A percentile compares a stretch with the other conserved stretches of the same genome.
Evolutionary conservation across 1,139 yeast species (phyloP).

Genomic region (Meyerozyma guilliermondii): DNA sequence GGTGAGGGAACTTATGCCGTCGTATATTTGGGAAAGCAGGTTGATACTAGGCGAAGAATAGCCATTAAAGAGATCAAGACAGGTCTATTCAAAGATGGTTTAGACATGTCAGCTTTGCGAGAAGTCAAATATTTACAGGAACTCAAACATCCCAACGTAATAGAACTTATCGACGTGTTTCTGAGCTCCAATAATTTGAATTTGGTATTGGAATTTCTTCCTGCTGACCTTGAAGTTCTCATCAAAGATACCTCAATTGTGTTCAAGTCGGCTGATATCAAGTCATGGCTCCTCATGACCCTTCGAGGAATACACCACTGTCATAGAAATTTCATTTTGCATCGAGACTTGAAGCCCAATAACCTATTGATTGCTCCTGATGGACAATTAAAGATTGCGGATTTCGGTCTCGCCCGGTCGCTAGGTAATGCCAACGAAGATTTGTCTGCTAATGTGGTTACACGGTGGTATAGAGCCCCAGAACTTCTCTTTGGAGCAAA

Average conservation of each 20-base stretch:
- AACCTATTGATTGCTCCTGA: slow-evolving; percentile 77
- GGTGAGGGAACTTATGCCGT: slow-evolving; percentile 99
- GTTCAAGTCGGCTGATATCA: slow-evolving; percentile 83
- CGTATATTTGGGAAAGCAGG: slow-evolving; percentile 76
- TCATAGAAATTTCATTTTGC: slow-evolving; percentile 84
- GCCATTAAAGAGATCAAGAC: slow-evolving; percentile 97
- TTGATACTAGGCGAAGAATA: slow-evolving; percentile 53
- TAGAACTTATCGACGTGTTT: slow-evolving; percentile 83
- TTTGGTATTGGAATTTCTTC: slow-evolving; percentile 84
- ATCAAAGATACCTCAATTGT: slow-evolving; percentile 75
- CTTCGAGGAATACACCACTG: slow-evolving; percentile 92
- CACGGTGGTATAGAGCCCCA: slow-evolving; percentile 97
- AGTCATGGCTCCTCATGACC: slow-evolving; percentile 93
- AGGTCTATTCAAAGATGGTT: slow-evolving; percentile 90
- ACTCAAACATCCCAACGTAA: slow-evolving; percentile 74
- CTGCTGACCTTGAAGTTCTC: slow-evolving; percentile 85
- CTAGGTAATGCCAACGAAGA: slow-evolving; percentile 75
- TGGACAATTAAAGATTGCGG: slow-evolving; percentile 88
- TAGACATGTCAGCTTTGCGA: slow-evolving; percentile 95
- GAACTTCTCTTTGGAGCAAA: slow-evolving; percentile 85
- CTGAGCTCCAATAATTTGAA: slow-evolving; percentile 70
- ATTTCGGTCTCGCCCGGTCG: slow-evolving; percentile 92
- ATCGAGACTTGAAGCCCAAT: slow-evolving; percentile 84
- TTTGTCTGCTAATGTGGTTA: slow-evolving; percentile 89
- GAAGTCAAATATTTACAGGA: slow-evolving; percentile 94